Percentiles rank a stretch among this genome's conserved stretches.
Evolutionary conservation across 2,329 filamentous ascomycete genomes (phyloP).

Genomic region (Ophiosphaerella herpotricha): DNA sequence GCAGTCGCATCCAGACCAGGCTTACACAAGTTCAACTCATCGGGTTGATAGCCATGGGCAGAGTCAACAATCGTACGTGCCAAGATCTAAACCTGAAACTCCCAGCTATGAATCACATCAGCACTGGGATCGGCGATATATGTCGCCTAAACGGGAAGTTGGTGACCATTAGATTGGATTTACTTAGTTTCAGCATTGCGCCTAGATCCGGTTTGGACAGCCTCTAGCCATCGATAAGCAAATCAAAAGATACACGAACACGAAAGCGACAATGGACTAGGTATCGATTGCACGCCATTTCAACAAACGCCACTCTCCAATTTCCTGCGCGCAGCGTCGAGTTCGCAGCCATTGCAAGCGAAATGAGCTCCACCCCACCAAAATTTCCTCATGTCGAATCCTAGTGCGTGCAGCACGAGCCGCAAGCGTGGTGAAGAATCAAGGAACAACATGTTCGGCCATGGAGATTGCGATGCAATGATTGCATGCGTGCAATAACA

Average conservation of each 20-base stretch:
- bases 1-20: slow-evolving; percentile 22
- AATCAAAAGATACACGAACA: slow-evolving; percentile 9
- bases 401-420: slow-evolving; percentile 32
- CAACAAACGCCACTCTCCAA: slow-evolving; percentile 25
- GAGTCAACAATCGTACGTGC: slow-evolving; percentile 31
- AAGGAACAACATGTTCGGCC: slow-evolving; percentile 19
- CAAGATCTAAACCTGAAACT: slow-evolving; percentile 41
- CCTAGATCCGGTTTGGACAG: slow-evolving; percentile 19
- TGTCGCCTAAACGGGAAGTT: slow-evolving; percentile 43
- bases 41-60: slow-evolving; percentile 30
- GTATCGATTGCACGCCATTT: slow-evolving; percentile 13
- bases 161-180: slow-evolving; percentile 37
- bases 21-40: slow-evolving; percentile 25
- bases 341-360: slow-evolving; percentile 39
- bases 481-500: slow-evolving; percentile 21
- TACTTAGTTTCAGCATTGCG: slow-evolving; percentile 27
- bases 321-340: slow-evolving; percentile 21
- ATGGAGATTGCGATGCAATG: slow-evolving; percentile 39
- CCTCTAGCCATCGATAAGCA: slow-evolving; percentile 17
- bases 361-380: slow-evolving; percentile 45
- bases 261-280: slow-evolving; percentile 5
- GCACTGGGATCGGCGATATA: slow-evolving; percentile 38
- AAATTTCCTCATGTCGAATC: slow-evolving; percentile 33
- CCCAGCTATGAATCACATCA: slow-evolving; percentile 38
- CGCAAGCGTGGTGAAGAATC: slow-evolving; percentile 17